Conservation (phyloP, 805 yeast species). For the Sugiyamaella qingdaonensis region DNA sequence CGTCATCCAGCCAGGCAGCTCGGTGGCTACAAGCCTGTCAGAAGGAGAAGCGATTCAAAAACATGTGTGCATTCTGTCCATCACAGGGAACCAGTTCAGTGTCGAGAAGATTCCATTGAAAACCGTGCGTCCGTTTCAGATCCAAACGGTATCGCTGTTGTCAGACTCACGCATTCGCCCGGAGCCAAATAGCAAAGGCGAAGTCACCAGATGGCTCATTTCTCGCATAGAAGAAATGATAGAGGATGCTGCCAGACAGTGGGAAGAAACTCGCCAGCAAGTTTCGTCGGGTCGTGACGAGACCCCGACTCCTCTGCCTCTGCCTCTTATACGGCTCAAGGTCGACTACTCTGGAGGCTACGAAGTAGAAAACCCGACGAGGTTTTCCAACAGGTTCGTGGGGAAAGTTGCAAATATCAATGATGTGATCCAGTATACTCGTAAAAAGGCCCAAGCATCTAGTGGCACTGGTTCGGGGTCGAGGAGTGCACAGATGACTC, state of each 20-base stretch:
- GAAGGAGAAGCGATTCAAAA: conserved; percentile 80
- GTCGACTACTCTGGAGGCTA: conserved; percentile 90
- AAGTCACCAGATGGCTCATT: conserved; percentile 56
- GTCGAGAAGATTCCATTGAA: conserved; percentile 59
- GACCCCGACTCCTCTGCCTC: conserved; percentile 41
- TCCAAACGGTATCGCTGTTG: conserved; percentile 58
- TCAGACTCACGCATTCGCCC: conserved; percentile 54
- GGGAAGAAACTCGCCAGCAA: conserved; percentile 31
- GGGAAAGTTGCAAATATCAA: conserved; percentile 89
- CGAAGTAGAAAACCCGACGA: conserved; percentile 84
- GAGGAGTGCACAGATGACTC: not conserved
- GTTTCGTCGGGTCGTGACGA: conserved; percentile 18
- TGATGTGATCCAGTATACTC: conserved; percentile 71
- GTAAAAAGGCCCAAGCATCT: conserved; percentile 37
- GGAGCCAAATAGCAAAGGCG: conserved; percentile 54
- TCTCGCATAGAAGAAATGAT: conserved; percentile 67
- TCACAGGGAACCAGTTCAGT: conserved; percentile 53
- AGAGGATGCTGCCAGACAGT: conserved; percentile 49
- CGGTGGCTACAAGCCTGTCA: conserved; percentile 84
- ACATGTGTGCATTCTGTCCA: conserved; percentile 64
- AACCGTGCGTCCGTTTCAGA: conserved; percentile 77
- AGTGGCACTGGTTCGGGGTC: not conserved
- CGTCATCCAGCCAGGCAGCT: conserved; percentile 88
- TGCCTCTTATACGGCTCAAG: conserved; percentile 76
- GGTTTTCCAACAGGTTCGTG: conserved; percentile 86